Base-by-base conservation (phyloP, 176 grass and related monocot genomes). In the Poa annua region DNA sequence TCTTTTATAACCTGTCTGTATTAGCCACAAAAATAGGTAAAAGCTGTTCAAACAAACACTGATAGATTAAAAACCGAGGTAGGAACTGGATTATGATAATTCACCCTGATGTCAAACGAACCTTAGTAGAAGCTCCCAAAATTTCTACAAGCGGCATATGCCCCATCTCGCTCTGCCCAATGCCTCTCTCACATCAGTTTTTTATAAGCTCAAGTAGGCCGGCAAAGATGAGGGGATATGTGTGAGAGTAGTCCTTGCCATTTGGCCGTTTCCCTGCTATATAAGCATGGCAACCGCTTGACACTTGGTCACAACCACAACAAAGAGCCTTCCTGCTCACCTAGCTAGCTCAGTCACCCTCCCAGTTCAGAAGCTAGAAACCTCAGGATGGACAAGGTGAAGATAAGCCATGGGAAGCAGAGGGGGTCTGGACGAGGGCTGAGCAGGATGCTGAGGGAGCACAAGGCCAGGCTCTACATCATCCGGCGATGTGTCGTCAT, bases 401-500 rank as follows among this genome's bases (percentile, higher is more conserved):
- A 61, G 20, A 20, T 53, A 70, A 70, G 51, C 55, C 66, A 79
- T 8, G 88, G 54, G 8, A 70, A 84, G 78, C 48, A 66, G 2
- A 88, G 26, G 74, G 50, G 77, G 4, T 49, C 69, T 0, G 44
- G 10, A 48, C 42, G 69, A 70, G 74, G 90, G 0, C 75, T 92
- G 1, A 76, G 68, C 83, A 86, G 75, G 80, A 68, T 83, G 83
- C 52, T 92, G 60, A 92, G 83, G 74, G 75, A 92, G 35, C 86
- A 92, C 39, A 92, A 86, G 83, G 86, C 70, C 11, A 86, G 86
- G 80, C 80, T 92, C 79, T 89, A 86, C 75, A 89, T 89, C 69
- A 92, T 92, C 75, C 75, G 54, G 20, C 60, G 90, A 75, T 92
- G 90, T 62, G 76, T 92, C 26, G 86, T 92, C 75, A 89, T 86